Percentiles rank a stretch among this genome's conserved stretches.
These are phyloP conservation scores for Daldinia childiae DNA, from an alignment of 495 filamentous ascomycete genomes.

Conservation along the genomic window DNA sequence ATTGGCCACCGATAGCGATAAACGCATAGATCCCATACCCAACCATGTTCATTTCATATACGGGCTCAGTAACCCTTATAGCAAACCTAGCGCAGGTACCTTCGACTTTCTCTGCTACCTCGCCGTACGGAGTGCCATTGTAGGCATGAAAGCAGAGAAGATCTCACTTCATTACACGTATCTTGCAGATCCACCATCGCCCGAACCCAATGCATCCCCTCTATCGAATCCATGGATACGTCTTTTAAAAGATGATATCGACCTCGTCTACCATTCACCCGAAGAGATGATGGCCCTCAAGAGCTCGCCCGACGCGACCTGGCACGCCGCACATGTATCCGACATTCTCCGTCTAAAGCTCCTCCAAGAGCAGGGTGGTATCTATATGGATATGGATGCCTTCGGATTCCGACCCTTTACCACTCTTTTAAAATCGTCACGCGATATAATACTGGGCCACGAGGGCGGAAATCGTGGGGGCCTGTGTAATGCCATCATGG, in stretches of 20 bases:
- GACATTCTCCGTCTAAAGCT: slow-evolving; percentile 56
- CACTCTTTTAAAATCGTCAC: slow-evolving; percentile 42
- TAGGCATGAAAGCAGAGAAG: slow-evolving; percentile 54
- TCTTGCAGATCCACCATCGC: slow-evolving; percentile 51
- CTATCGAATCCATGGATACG: slow-evolving; percentile 55
- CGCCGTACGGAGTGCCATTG: slow-evolving; percentile 54
- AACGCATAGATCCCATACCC: slow-evolving; percentile 51
- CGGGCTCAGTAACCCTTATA: slow-evolving; percentile 53
- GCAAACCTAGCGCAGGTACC: slow-evolving; percentile 48
- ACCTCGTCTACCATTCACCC: slow-evolving; percentile 54
- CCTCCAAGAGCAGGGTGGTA: slow-evolving; percentile 54
- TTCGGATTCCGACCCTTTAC: slow-evolving; percentile 54
- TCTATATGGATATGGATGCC: slow-evolving; percentile 58
- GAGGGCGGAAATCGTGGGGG: slow-evolving; percentile 59
- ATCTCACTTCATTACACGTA: slow-evolving; percentile 58
- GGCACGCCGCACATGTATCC: slow-evolving; percentile 56
- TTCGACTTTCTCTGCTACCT: slow-evolving; percentile 60
- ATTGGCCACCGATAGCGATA: slow-evolving; percentile 18
- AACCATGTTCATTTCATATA: slow-evolving; percentile 60
- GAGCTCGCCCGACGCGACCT: slow-evolving; percentile 46
- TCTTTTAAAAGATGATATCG: slow-evolving; percentile 51
- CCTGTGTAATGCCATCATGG: slow-evolving; percentile 58
- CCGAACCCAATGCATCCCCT: slow-evolving; percentile 49
- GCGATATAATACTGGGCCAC: slow-evolving; percentile 55
- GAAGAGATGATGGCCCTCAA: slow-evolving; percentile 42